Evolutionary conservation across 2,329 filamentous ascomycete species (phyloP).

Genomic region (Septoria petroselini): DNA sequence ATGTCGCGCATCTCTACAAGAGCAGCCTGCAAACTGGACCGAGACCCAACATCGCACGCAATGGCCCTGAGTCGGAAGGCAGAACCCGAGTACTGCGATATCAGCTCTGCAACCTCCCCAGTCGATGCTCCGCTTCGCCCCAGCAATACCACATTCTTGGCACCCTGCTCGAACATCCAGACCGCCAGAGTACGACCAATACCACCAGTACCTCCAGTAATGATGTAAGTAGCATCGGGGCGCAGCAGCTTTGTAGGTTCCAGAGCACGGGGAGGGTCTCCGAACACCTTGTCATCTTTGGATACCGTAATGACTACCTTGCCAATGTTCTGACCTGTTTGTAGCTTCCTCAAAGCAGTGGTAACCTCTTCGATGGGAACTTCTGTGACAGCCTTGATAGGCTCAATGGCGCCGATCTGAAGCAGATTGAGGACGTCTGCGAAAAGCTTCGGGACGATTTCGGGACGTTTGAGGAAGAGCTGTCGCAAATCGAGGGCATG

Average conservation of each 20-base stretch:
- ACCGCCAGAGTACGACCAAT: slow-evolving; percentile 13
- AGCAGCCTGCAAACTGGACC: neutral
- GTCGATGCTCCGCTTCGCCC: neutral
- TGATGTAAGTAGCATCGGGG: slow-evolving; percentile 14
- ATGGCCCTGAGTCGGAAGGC: no score
- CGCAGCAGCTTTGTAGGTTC: neutral
- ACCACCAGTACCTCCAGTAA: slow-evolving; percentile 16
- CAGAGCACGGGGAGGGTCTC: neutral
- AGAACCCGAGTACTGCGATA: neutral
- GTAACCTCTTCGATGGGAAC: slow-evolving; percentile 5
- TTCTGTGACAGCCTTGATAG: slow-evolving; percentile 1
- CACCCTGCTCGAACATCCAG: slow-evolving; percentile 18
- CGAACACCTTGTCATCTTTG: neutral
- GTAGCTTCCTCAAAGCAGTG: slow-evolving; percentile 5
- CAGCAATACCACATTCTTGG: slow-evolving; percentile 9
- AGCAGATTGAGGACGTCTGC: neutral
- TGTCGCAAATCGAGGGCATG: slow-evolving; percentile 4
- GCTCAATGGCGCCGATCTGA: neutral
- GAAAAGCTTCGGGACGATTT: neutral
- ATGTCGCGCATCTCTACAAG: neutral
- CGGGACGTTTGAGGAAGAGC: neutral
- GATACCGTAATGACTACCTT: slow-evolving; percentile 11
- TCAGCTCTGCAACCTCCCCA: neutral
- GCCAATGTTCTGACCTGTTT: slow-evolving; percentile 11
- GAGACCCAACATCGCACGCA: slow-evolving; percentile 1